Evolutionary conservation across 805 yeast genomes (phyloP), one percentile per base, ranked within the genome.

Genomic region (Schwanniomyces polymorphus): DNA sequence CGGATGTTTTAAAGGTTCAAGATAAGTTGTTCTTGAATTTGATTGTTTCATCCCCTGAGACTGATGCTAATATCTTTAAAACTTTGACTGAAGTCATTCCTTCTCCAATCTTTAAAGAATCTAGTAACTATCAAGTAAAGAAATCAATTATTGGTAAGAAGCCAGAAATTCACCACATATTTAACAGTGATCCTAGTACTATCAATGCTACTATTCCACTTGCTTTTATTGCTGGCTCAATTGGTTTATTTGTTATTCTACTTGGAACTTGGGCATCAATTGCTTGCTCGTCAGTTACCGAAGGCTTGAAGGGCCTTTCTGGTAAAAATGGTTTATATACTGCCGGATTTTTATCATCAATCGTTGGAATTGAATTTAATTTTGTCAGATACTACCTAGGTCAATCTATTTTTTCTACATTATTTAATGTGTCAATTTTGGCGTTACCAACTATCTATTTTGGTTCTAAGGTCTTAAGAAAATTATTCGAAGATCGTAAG

Each of bases 381-480:
- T 84, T 86, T 49, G 59, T 80, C 49, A 75, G 71, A 50, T 86
- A 86, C 67, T 86, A 76, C 65, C 59, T 79, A 54, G 79, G 81
- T 16, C 72, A 80, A 29, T 74, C 85, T 12, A 84, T 86, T 35
- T 86, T 86, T 64, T 70, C 74, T 14, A 78, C 89, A 6, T 58
- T 86, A 34, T 67, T 70, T 52, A 72, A 80, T 50, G 60, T 70
- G 17, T 69, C 72, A 6, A 56, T 81, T 18, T 65, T 85, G 45
- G 78, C 78, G 4, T 73, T 82, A 1, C 75, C 86, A 28, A 70
- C 84, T 27, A 60, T 86, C 35, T 75, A 77, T 59, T 65, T 82
- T 44, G 94, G 94, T 11, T 75, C 86, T n/a, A 79, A 80, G 55
- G 85, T 84, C 14, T 75, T 88, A 57, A 75, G 85, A 59, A 73